phyloP scores from a whole-genome alignment of 441 rosid genomes.

The Mallotus japonicus region DNA sequence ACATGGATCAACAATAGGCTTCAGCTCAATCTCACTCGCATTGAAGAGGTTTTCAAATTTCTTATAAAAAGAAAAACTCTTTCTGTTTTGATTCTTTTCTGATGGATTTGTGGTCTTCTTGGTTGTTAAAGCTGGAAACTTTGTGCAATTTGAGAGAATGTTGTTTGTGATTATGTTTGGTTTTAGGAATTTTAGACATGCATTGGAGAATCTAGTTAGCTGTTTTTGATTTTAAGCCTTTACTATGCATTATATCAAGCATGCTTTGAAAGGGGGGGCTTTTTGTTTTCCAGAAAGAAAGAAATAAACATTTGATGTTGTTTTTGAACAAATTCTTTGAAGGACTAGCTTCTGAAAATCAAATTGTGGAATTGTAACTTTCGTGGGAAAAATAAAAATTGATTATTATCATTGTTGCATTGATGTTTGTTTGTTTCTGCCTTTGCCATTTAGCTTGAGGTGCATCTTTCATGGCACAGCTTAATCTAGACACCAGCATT shows the following conservation, averaged over 20 bases:
- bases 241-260: not conserved
- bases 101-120: not conserved
- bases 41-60: slow-evolving; percentile 65
- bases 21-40: slow-evolving; percentile 82
- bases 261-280: not conserved
- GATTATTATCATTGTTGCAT: not conserved
- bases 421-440: not conserved
- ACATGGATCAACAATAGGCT: slow-evolving; percentile 90
- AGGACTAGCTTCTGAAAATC: not conserved
- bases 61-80: not conserved
- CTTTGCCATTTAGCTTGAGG: not conserved
- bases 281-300: not conserved
- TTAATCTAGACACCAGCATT: slow-evolving; percentile 7
- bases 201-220: not conserved
- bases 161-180: not conserved
- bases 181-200: slow-evolving; percentile 3
- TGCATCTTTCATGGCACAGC: not conserved
- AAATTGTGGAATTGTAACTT: not conserved
- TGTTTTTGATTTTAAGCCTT: not conserved
- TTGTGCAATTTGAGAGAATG: not conserved
- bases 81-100: not conserved
- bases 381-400: not conserved
- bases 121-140: slow-evolving; percentile 5
- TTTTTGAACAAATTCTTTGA: not conserved
- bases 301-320: no score